Percentiles rank a stretch among this genome's conserved stretches.
phyloP scores from a whole-genome alignment of 2,329 filamentous ascomycete species.

The Ceratocystis colombiana region DNA sequence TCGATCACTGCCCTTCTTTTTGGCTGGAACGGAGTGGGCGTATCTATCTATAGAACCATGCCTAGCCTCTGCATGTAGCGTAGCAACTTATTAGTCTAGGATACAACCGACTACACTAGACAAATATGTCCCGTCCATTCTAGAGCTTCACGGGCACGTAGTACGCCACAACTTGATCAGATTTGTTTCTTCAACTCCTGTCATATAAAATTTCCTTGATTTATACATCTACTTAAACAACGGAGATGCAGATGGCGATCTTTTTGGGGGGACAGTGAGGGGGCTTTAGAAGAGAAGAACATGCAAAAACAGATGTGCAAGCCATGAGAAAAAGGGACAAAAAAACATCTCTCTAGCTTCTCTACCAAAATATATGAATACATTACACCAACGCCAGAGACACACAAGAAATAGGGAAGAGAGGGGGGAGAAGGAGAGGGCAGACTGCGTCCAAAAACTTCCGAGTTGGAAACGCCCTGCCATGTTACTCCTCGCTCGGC shows the following conservation, averaged over 20 bases:
- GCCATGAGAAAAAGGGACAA: slow-evolving; percentile 11
- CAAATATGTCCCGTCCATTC: neutral
- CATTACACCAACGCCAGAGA: slow-evolving; percentile 22
- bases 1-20: no score
- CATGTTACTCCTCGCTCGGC: no score
- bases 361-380: slow-evolving; percentile 24
- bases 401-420: neutral
- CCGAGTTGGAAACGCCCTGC: no score
- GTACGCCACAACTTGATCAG: no score
- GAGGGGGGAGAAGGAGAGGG: neutral
- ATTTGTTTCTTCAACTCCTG: neutral
- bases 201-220: neutral
- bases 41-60: no score
- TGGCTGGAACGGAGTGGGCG: no score
- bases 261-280: no score
- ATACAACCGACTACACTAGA: no score
- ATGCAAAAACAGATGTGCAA: slow-evolving; percentile 15
- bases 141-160: neutral
- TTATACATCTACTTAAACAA: slow-evolving; percentile 7
- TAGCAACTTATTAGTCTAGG: no score
- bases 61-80: no score
- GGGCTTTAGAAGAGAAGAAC: slow-evolving; percentile 15
- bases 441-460: neutral
- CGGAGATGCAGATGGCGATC: neutral
- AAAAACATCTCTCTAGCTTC: slow-evolving; percentile 22